Evolutionary conservation across 75 land plant species (phyloP), one percentile per base, ranked within the genome.

Genomic region (Cryptomeria japonica): DNA sequence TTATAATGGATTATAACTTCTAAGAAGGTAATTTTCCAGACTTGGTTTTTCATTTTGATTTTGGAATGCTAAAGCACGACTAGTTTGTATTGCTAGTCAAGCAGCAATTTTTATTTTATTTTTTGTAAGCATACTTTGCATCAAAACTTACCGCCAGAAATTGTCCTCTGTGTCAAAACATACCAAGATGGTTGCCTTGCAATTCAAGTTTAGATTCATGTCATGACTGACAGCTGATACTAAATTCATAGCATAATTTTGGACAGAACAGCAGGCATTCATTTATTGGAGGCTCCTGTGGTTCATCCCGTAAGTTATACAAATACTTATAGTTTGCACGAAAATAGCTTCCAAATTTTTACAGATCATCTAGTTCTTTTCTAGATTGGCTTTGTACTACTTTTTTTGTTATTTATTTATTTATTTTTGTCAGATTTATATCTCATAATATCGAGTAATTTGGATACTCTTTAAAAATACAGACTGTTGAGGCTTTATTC

Each of bases 401-500:
- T 37, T 42, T 14, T 58, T 41, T 41, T 10, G 37, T 10, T 53
- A 31, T 44, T 44, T 44, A 4, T 44, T 44, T 1, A 5, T 28
- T 39, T 85, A 61, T 72, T 77, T 82, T 22, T 49, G 28, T 88
- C 86, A 34, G 36, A 68, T 51, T 46, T 11, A 38, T 56, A 68
- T 37, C 87, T 75, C 77, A 8, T 75, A 75, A 75, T 11, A 31
- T 75, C 37, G 3, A 34, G 34, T 75, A 75, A 75, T 75, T 75
- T 75, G 77, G 77, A 32, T 75, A 34, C 34, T 3, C 25, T 19
- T 46, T 46, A 82, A n/a, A 47, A 51, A 19, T 41, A 76, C 49
- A 98, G 99, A 89, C 95, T 77, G 92, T 94, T 83, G 99, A 98
- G 90, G 99, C 96, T 49, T 86, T 98, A 19, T 98, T 98, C 95